Percentiles rank a stretch among this genome's conserved stretches.
Conservation (phyloP, 805 yeast genomes). For the Zygoascus bituminiphila region DNA sequence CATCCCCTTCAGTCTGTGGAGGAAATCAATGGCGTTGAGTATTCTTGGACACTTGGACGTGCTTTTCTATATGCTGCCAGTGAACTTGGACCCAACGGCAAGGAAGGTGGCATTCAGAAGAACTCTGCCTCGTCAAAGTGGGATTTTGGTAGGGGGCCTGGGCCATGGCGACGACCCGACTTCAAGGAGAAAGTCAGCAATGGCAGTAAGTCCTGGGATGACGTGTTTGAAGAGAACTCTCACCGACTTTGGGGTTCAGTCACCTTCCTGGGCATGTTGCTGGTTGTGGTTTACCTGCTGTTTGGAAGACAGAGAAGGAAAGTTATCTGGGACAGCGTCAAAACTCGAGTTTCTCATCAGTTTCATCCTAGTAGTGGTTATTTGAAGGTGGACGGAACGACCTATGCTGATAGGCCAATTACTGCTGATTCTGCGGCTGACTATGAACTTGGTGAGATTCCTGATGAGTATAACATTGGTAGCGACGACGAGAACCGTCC, state of each 20-base stretch:
- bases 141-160: conserved; percentile 15
- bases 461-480: background rate
- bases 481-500: background rate
- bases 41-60: conserved; percentile 94
- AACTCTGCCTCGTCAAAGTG: conserved; percentile 12
- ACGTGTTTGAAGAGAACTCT: conserved; percentile 15
- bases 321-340: conserved; percentile 17
- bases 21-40: conserved; percentile 70
- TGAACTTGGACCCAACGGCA: conserved; percentile 26
- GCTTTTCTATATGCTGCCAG: conserved; percentile 76
- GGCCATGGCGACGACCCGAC: conserved; percentile 9
- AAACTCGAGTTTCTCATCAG: conserved; percentile 8
- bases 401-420: background rate
- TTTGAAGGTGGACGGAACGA: background rate
- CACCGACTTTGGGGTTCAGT: conserved; percentile 34
- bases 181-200: conserved; percentile 14
- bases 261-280: conserved; percentile 27
- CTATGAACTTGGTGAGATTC: conserved; percentile 19
- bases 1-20: conserved; percentile 77
- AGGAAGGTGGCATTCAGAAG: conserved; percentile 14
- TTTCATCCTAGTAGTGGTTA: background rate
- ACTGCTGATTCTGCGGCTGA: conserved; percentile 12
- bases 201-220: conserved; percentile 20
- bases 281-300: conserved; percentile 29
- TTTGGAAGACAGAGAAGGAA: conserved; percentile 27